These are phyloP conservation scores for Candida nemodendra DNA, from an alignment of 805 yeast genomes.

Conservation along the genomic window DNA sequence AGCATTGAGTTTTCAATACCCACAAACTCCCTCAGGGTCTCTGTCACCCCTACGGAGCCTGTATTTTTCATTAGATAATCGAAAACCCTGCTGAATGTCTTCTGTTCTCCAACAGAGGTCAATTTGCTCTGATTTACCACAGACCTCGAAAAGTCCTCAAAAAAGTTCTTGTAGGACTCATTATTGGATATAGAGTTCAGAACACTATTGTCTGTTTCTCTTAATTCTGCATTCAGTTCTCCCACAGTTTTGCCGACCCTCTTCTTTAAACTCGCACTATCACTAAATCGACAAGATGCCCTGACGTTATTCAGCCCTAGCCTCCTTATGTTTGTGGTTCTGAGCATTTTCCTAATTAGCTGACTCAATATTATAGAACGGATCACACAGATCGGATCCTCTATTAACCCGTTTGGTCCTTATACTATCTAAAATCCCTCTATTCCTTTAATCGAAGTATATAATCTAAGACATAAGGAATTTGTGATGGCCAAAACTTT, in stretches of 20 bases:
- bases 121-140: slow-evolving; percentile 17
- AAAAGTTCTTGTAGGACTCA: slow-evolving; percentile 25
- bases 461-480: too few relatives aligned
- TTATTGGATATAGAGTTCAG: slow-evolving; percentile 15
- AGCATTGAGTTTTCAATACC: slow-evolving; percentile 12
- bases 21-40: slow-evolving; percentile 26
- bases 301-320: too few relatives aligned
- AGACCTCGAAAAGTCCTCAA: slow-evolving; percentile 26
- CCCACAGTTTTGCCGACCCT: slow-evolving; percentile 16
- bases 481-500: too few relatives aligned
- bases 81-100: slow-evolving; percentile 31
- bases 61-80: slow-evolving; percentile 26
- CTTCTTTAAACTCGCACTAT: too few relatives aligned
- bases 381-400: too few relatives aligned
- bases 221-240: slow-evolving; percentile 9
- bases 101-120: slow-evolving; percentile 32
- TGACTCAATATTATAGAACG: too few relatives aligned
- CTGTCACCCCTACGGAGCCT: slow-evolving; percentile 24
- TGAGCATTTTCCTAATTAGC: too few relatives aligned
- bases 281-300: too few relatives aligned
- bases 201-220: slow-evolving; percentile 1
- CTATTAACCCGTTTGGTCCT: too few relatives aligned
- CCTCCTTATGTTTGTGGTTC: too few relatives aligned
- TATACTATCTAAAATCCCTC: too few relatives aligned
- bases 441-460: too few relatives aligned